A percentile compares a stretch with the other conserved stretches of the same genome.
These are phyloP conservation scores for Candida sp. DNA, from an alignment of 1,139 yeast species.

Conservation along the genomic window DNA sequence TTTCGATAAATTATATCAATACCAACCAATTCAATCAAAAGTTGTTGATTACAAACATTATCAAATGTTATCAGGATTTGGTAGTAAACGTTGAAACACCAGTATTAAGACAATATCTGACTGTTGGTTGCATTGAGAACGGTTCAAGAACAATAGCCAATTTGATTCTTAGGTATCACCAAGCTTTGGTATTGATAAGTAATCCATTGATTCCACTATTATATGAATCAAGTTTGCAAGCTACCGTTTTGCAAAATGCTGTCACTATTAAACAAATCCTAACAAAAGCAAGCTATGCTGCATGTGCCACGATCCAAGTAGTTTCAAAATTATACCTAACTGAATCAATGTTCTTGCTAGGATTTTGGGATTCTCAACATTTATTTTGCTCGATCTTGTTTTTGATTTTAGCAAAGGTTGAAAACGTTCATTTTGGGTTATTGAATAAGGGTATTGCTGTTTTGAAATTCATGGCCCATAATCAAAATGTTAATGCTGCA, in stretches of 20 bases:
- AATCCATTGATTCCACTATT: conserved; percentile 44
- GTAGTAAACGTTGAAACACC: conserved; percentile 30
- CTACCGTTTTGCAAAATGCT: conserved; percentile 21
- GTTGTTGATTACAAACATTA: conserved; percentile 25
- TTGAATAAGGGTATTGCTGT: conserved; percentile 31
- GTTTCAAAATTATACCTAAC: conserved; percentile 30
- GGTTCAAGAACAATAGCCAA: conserved; percentile 32
- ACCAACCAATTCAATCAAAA: conserved; percentile 38
- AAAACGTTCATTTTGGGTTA: conserved; percentile 24
- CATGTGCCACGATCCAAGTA: conserved; percentile 39
- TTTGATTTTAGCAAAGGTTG: conserved; percentile 35
- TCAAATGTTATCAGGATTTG: conserved; percentile 26
- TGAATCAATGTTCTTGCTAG: conserved; percentile 38
- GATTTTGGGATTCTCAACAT: conserved; percentile 54
- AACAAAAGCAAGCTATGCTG: conserved; percentile 35
- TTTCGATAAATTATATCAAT: conserved; percentile 37
- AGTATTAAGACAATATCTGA: conserved; percentile 20
- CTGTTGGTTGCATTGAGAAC: conserved; percentile 16
- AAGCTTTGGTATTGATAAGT: conserved; percentile 39
- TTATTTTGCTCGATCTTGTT: conserved; percentile 42
- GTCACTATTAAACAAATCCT: conserved; percentile 31
- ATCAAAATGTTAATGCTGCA: conserved; percentile 42
- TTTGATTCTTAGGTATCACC: conserved; percentile 45
- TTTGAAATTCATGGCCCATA: conserved; percentile 35
- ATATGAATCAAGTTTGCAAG: conserved; percentile 26